These are phyloP conservation scores for Venturia asperata DNA, from an alignment of 2,329 filamentous ascomycete genomes.

Conservation along the genomic window DNA sequence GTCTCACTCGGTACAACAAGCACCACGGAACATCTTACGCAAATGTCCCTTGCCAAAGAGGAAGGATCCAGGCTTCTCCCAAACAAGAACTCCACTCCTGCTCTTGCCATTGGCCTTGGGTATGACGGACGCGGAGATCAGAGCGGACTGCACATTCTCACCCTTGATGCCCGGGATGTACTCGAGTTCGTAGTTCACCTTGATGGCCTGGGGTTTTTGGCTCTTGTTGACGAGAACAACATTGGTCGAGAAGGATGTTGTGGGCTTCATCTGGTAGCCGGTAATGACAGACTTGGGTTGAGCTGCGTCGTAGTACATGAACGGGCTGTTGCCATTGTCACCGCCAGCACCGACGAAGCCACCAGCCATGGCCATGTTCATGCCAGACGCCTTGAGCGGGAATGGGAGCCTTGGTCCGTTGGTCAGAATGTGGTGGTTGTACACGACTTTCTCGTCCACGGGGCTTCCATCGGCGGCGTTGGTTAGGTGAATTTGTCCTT, in stretches of 20 bases:
- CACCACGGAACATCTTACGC: neutral
- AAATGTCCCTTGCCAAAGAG: constrained; percentile 11
- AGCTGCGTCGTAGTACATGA: neutral
- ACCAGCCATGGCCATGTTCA: constrained; percentile 2
- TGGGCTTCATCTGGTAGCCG: neutral
- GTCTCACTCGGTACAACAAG: neutral
- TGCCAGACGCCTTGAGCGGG: neutral
- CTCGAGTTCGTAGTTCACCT: constrained; percentile 15
- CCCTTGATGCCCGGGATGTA: neutral
- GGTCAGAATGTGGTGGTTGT: constrained; percentile 17
- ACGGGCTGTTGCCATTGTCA: constrained; percentile 16
- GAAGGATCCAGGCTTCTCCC: too few relatives aligned
- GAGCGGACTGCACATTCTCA: constrained; percentile 1
- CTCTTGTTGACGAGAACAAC: constrained; percentile 15
- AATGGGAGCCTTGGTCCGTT: neutral
- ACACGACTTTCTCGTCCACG: constrained; percentile 2
- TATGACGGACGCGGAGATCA: neutral
- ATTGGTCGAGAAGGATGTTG: neutral
- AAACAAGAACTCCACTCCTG: neutral
- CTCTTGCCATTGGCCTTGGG: neutral
- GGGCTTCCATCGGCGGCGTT: neutral
- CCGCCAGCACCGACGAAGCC: constrained; percentile 17
- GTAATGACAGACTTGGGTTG: neutral
- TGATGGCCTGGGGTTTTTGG: neutral
- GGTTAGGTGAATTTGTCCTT: constrained; percentile 14